These are phyloP conservation scores for Stephania cephalantha DNA, from an alignment of 164 flowering plant genomes.

Conservation along the genomic window DNA sequence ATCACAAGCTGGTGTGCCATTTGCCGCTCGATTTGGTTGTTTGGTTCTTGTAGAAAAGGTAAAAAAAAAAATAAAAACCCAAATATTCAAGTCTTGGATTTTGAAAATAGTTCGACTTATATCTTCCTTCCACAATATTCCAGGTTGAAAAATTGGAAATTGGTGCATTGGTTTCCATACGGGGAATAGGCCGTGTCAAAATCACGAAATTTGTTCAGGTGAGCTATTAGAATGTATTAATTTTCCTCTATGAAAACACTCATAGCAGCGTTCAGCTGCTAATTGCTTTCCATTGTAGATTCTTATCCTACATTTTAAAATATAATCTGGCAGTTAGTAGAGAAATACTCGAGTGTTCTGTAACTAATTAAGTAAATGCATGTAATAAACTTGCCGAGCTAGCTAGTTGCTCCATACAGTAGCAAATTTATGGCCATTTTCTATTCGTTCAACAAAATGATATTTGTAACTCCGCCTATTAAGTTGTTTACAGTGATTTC, in stretches of 20 bases:
- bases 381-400: neutral
- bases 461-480: neutral
- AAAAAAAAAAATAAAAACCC: neutral
- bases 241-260: neutral
- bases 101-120: slow-evolving; percentile 1
- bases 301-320: neutral
- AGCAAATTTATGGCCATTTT: neutral
- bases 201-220: slow-evolving; percentile 39
- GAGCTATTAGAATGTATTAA: slow-evolving; percentile 7
- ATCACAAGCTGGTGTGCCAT: slow-evolving; percentile 37
- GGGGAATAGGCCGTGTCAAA: slow-evolving; percentile 65
- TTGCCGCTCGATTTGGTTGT: slow-evolving; percentile 66
- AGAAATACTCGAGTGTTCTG: neutral
- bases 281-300: neutral
- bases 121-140: slow-evolving; percentile 8
- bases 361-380: neutral
- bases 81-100: neutral
- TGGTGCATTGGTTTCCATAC: slow-evolving; percentile 60
- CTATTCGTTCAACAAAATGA: neutral
- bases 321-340: neutral
- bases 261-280: neutral
- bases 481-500: slow-evolving; percentile 3
- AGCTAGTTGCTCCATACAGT: neutral
- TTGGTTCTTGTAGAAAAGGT: slow-evolving; percentile 55
- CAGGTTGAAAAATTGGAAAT: slow-evolving; percentile 58